Percentiles rank a stretch among this genome's conserved stretches.
Evolutionary conservation across 805 yeast genomes (phyloP).

Genomic region (Kuraishia molischiana): DNA sequence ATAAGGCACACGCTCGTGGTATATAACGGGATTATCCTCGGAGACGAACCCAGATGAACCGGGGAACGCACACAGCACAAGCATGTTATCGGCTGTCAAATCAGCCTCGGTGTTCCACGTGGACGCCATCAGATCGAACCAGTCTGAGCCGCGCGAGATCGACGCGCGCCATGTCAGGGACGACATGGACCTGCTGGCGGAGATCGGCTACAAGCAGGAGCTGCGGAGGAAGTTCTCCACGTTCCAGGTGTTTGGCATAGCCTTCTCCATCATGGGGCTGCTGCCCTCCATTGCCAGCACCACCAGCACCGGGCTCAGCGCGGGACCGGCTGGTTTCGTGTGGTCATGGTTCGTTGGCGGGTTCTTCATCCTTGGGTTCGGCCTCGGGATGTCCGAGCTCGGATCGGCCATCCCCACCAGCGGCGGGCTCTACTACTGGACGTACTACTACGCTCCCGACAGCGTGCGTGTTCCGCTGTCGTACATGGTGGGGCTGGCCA

Average conservation of each 20-base stretch:
- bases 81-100: neutral
- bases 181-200: conserved; percentile 28
- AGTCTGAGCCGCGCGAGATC: conserved; percentile 9
- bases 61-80: too few relatives aligned
- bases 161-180: conserved; percentile 17
- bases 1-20: too few relatives aligned
- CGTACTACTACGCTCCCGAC: conserved; percentile 32
- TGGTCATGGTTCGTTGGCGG: conserved; percentile 49
- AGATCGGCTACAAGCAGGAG: conserved; percentile 59
- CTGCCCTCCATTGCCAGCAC: conserved; percentile 57
- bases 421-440: conserved; percentile 51
- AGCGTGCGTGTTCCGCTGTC: conserved; percentile 25
- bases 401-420: conserved; percentile 54
- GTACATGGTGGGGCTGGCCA: conserved; percentile 32
- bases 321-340: conserved; percentile 51
- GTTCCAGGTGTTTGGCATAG: conserved; percentile 49
- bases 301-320: conserved; percentile 41
- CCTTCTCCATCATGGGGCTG: conserved; percentile 55
- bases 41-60: too few relatives aligned
- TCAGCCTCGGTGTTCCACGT: neutral
- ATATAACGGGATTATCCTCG: too few relatives aligned
- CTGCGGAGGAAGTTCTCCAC: conserved; percentile 49
- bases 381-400: conserved; percentile 49
- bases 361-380: conserved; percentile 41
- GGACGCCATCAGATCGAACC: conserved; percentile 3